Percentiles rank a stretch among this genome's conserved stretches.
Evolutionary conservation across 2,329 filamentous ascomycete genomes (phyloP).

Genomic region (Pseudogymnoascus sp.): DNA sequence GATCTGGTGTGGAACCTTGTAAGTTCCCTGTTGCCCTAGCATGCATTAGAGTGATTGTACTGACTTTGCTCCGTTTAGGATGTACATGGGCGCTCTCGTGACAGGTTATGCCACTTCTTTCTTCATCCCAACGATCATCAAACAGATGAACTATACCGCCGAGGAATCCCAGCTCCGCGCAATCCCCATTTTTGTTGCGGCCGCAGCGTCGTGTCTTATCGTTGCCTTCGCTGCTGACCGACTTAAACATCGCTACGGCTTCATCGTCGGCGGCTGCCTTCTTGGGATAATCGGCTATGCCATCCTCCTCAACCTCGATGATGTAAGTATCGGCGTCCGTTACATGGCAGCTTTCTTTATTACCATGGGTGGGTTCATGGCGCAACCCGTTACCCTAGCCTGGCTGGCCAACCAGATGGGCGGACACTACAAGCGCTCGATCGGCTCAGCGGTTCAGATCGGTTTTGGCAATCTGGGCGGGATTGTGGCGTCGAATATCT

Average conservation of each 20-base stretch:
- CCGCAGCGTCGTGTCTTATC: constrained; percentile 25
- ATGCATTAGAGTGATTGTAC: not conserved
- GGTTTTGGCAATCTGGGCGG: constrained; percentile 40
- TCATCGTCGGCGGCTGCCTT: constrained; percentile 25
- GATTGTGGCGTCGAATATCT: constrained; percentile 31
- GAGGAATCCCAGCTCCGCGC: constrained; percentile 30
- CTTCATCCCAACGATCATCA: constrained; percentile 35
- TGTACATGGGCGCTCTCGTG: constrained; percentile 26
- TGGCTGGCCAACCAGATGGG: constrained; percentile 46
- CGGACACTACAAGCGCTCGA: constrained; percentile 44
- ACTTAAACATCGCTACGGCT: constrained; percentile 29
- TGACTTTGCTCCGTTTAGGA: not conserved
- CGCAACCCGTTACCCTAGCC: constrained; percentile 31
- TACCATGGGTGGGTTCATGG: constrained; percentile 28
- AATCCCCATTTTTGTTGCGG: constrained; percentile 31
- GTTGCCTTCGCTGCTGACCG: constrained; percentile 29
- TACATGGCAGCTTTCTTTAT: constrained; percentile 33
- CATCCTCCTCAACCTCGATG: constrained; percentile 30
- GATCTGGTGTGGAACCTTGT: constrained; percentile 29
- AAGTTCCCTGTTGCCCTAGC: not conserved
- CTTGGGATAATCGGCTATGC: constrained; percentile 28
- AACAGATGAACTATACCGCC: constrained; percentile 31
- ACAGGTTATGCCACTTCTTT: constrained; percentile 30
- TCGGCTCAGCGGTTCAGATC: constrained; percentile 41
- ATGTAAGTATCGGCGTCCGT: constrained; percentile 37